These are phyloP conservation scores for Aspergillus sclerotioniger DNA, from an alignment of 495 filamentous ascomycete species.

Conservation along the genomic window DNA sequence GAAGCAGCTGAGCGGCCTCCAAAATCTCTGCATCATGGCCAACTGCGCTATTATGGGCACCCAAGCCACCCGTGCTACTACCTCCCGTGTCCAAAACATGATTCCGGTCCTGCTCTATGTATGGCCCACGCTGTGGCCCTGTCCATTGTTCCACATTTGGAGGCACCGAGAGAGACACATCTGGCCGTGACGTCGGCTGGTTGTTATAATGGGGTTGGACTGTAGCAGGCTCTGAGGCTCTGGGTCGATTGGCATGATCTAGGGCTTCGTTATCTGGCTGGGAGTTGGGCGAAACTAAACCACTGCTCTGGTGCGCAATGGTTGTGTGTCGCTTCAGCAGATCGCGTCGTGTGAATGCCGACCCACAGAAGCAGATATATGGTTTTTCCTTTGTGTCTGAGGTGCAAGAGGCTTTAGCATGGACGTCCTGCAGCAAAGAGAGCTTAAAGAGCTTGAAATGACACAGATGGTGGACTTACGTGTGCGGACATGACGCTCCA, in stretches of 20 bases:
- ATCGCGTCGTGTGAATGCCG: constrained; percentile 53
- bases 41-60: constrained; percentile 10
- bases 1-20: constrained; percentile 40
- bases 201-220: constrained; percentile 10
- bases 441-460: neutral
- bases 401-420: constrained; percentile 7
- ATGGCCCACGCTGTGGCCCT: constrained; percentile 25
- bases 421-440: constrained; percentile 18
- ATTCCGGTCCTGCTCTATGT: constrained; percentile 26
- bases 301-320: constrained; percentile 39
- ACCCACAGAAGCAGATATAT: constrained; percentile 54
- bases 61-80: constrained; percentile 19
- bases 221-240: constrained; percentile 11
- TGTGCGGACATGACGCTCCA: constrained; percentile 55
- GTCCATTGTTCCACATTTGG: constrained; percentile 35
- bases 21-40: constrained; percentile 40
- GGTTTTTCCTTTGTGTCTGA: constrained; percentile 56
- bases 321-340: constrained; percentile 52
- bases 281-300: constrained; percentile 31
- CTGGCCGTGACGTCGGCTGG: constrained; percentile 17
- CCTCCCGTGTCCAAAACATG: constrained; percentile 19
- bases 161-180: constrained; percentile 24
- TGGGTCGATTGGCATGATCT: constrained; percentile 12
- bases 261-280: constrained; percentile 23
- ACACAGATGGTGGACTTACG: constrained; percentile 32